Conservation (phyloP, 345 rosid genomes). For the Populus tremula region DNA sequence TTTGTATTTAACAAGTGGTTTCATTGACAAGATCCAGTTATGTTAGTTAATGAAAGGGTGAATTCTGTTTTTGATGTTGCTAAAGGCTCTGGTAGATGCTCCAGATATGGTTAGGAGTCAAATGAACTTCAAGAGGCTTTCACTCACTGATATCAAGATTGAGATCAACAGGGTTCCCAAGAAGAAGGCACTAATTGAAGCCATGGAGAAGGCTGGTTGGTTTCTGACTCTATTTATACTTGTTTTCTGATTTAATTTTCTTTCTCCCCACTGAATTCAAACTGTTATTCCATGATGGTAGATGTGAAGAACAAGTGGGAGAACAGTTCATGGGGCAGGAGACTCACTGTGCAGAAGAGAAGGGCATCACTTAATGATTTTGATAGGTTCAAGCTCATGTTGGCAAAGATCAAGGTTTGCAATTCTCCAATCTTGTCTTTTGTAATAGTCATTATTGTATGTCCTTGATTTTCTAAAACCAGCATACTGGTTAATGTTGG, state of each 20-base stretch:
- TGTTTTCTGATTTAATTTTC: background rate
- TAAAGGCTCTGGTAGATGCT: constrained; percentile 28
- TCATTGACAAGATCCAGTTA: background rate
- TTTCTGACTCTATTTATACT: background rate
- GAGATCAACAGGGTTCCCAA: constrained; percentile 26
- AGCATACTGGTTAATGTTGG: too few species aligned
- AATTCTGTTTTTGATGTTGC: background rate
- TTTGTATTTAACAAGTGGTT: background rate
- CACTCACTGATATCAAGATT: constrained; percentile 24
- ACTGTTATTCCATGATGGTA: background rate
- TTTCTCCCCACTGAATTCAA: background rate
- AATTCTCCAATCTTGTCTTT: background rate
- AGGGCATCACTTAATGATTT: constrained; percentile 20
- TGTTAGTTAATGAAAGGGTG: background rate
- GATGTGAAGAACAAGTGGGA: constrained; percentile 30
- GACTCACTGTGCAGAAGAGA: constrained; percentile 14
- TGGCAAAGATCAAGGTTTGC: constrained; percentile 23
- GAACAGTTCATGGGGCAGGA: constrained; percentile 28
- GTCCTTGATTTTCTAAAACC: background rate
- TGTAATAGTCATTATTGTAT: background rate
- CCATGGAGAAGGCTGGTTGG: constrained; percentile 28
- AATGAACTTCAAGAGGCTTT: constrained; percentile 29
- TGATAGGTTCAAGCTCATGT: constrained; percentile 25
- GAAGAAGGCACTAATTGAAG: constrained; percentile 20
- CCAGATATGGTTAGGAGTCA: constrained; percentile 32